Base-by-base conservation (phyloP, 1,284 basidiomycete species). In the Melampsora larici-populina region DNA sequence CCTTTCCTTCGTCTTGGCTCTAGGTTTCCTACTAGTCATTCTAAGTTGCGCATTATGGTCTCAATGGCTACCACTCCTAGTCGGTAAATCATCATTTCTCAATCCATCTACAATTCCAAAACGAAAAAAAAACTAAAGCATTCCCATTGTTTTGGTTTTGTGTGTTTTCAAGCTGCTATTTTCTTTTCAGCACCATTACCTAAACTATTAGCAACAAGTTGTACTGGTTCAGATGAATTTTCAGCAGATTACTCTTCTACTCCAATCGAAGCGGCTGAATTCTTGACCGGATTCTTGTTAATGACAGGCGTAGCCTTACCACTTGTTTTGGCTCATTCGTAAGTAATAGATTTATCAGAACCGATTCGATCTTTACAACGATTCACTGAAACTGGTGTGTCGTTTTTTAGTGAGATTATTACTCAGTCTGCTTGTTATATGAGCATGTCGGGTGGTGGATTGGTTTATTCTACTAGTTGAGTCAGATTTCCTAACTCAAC, bases 1-100 rank as follows among this genome's bases (percentile, higher is more conserved):
- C 79, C 89, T 97, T 72, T 94, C 96, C 4, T 97, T 99, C 85
- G 92, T 97, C 78, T 90, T 99, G 60, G 97, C 97, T 17, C 88
- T 97, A 40, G 97, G 97, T 33, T 99, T 99, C 86, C 86, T 99
- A 78, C 89, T 99, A 82, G 93, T 99, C 83, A 99, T 99, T 84
- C 90, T 99, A 40, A 95, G 93, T 0, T 99, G 97, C 84, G 96
- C 97, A 31, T 86, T 99, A 51, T 99, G 92, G 91, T 86, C 89
- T 48, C 99, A 99, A 85, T 99, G 97, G 97, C 87, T 99, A 18
- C 97, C 97, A 64, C 87, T 99, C 69, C 88, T 99, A 80, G 96
- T 98, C 81, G 96, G 96, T 97, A 82, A 83, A 93, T 88, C n/a
- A 29, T n/a, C 33, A n/a, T 65, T 49, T 13, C 67, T 17, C 40